Evolutionary conservation across 129 eudicot genomes (phyloP), one percentile per base, ranked within the genome.

Genomic region (Dittrichia graveolens): DNA sequence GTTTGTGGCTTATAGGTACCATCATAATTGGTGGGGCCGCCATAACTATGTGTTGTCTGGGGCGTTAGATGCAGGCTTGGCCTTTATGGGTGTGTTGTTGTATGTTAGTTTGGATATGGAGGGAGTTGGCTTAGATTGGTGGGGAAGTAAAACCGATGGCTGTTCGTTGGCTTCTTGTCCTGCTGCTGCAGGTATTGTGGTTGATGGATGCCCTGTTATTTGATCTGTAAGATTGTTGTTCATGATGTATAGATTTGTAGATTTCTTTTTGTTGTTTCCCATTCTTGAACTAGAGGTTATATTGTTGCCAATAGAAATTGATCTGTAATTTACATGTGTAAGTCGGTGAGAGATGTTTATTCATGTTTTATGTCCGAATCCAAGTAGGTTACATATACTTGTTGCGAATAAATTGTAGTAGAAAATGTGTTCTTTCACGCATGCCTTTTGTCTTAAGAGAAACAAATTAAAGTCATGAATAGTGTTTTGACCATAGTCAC

Each of bases 61-160:
- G 41, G 90, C 96, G 39, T 86, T 91, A 24, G 96, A 91, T 86
- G 95, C 97, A n/a, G 97, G 97, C 5, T 71, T 91, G 63, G 96
- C 97, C 45, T 88, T 91, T 66, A 86, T 88, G 96, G 92, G 92
- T 31, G 92, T 91, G 38, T 61, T 83, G 60, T 43, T 91, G 54
- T 88, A 91, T 61, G 60, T 88, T 72, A 84, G 87, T 67, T 68
- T 91, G 60, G 93, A 85, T 62, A 84, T 79, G 82, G 78, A 81
- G 59, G 79, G 85, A 61, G 75, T 84, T 66, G 80, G 90, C 73
- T 84, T 88, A 39, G 81, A 78, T 19, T 91, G 97, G 91, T 88
- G 97, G 96, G 96, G 92, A 59, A 84, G 77, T 71, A 79, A 66
- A 3, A 54, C 83, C 4, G 90, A 86, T 62, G 87, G 89, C 9